Evolutionary conservation across 345 rosid species (phyloP).

Genomic region (Limnanthes douglasii): DNA sequence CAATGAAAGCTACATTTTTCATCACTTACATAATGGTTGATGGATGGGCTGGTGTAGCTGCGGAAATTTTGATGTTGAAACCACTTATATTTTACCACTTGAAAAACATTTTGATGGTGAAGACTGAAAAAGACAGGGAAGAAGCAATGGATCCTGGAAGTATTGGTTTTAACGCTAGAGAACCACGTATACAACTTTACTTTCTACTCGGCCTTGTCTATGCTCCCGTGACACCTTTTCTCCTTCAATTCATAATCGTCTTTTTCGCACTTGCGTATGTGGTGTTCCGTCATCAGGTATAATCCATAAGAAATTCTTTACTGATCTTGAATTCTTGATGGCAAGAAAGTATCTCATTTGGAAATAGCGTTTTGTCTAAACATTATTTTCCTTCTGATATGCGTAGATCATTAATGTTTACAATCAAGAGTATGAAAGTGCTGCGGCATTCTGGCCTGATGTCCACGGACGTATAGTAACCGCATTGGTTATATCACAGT

Average conservation of each 20-base stretch:
- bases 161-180: conserved; percentile 76
- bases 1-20: conserved; percentile 88
- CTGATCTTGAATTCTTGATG: background rate
- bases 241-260: conserved; percentile 81
- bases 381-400: background rate
- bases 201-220: conserved; percentile 88
- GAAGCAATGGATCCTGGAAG: conserved; percentile 93
- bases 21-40: conserved; percentile 94
- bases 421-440: conserved; percentile 85
- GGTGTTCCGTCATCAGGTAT: conserved; percentile 93
- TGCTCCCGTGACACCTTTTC: conserved; percentile 62
- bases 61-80: conserved; percentile 70
- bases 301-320: conserved; percentile 1
- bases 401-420: conserved; percentile 85
- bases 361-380: background rate
- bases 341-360: background rate
- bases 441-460: conserved; percentile 91
- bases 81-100: conserved; percentile 73
- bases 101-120: conserved; percentile 80
- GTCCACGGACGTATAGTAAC: conserved; percentile 61
- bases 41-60: conserved; percentile 98
- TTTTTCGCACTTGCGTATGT: conserved; percentile 67
- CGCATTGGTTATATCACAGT: conserved; percentile 65
- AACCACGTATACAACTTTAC: conserved; percentile 86
- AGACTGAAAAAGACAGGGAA: conserved; percentile 90